phyloP scores from a whole-genome alignment of 257 asterid species.

The Voacanga thouarsii region DNA sequence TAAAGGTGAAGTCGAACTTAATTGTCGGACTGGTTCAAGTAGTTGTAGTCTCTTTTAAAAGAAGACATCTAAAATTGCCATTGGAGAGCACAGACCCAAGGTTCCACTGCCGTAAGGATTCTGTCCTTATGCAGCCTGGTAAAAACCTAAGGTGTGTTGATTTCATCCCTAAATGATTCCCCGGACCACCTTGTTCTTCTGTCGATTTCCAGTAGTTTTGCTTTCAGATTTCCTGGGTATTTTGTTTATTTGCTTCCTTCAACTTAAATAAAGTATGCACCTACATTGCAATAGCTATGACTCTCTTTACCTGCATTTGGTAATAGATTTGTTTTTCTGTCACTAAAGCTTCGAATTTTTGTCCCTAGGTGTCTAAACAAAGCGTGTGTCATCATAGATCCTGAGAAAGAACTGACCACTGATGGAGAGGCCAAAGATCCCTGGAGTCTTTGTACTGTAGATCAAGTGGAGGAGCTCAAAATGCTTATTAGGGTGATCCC shows the following conservation, averaged over 20 bases:
- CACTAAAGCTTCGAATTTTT: neutral
- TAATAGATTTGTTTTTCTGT: neutral
- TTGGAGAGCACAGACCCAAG: constrained; percentile 5
- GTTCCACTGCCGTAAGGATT: constrained; percentile 36
- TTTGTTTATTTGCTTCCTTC: neutral
- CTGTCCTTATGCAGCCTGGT: constrained; percentile 40
- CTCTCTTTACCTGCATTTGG: neutral
- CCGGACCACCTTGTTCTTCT: neutral
- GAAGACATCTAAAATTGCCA: constrained; percentile 29
- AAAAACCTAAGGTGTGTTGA: constrained; percentile 44
- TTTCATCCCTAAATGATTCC: neutral
- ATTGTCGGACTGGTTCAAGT: constrained; percentile 47
- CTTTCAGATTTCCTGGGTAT: neutral
- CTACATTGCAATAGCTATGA: neutral
- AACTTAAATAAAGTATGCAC: neutral
- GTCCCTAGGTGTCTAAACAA: constrained; percentile 59
- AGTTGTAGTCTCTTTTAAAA: constrained; percentile 44
- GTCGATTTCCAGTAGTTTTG: neutral
- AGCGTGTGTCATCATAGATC: constrained; percentile 59
- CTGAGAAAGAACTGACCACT: constrained; percentile 30
- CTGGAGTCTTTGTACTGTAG: constrained; percentile 66
- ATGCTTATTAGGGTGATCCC: constrained; percentile 54
- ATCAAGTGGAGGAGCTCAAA: constrained; percentile 79
- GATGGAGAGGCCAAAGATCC: constrained; percentile 49
- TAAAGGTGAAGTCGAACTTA: constrained; percentile 39